A percentile compares a stretch with the other conserved stretches of the same genome.
phyloP scores from a whole-genome alignment of 371 early-diverging fungal species.

The Chytridiales sp. region DNA sequence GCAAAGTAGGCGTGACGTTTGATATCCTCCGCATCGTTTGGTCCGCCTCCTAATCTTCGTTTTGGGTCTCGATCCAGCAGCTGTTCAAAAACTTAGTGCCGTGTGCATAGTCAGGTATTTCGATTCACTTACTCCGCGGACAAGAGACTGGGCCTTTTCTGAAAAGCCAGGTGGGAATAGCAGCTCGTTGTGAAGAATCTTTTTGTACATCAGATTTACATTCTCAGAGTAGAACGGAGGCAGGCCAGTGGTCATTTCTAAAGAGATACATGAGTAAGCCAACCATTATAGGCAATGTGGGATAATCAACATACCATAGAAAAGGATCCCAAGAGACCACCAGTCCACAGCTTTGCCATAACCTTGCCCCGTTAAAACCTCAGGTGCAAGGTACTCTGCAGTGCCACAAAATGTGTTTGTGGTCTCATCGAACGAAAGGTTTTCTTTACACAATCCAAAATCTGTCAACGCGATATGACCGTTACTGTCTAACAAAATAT shows the following conservation, averaged over 20 bases:
- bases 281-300: no score
- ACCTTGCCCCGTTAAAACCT: conserved; percentile 87
- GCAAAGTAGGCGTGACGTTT: conserved; percentile 70
- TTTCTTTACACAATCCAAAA: conserved; percentile 71
- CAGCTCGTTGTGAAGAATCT: conserved; percentile 74
- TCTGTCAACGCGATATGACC: conserved; percentile 76
- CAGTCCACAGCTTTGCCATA: conserved; percentile 64
- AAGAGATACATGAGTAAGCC: no score
- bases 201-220: conserved; percentile 75
- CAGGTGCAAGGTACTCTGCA: conserved; percentile 94
- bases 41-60: conserved; percentile 61
- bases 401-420: conserved; percentile 88
- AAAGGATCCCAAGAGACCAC: conserved; percentile 62
- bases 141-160: conserved; percentile 55
- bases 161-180: conserved; percentile 69
- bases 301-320: conserved; percentile 40
- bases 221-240: conserved; percentile 82
- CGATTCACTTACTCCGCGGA: conserved; percentile 57
- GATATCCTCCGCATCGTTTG: conserved; percentile 59
- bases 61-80: conserved; percentile 67
- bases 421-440: conserved; percentile 35
- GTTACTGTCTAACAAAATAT: conserved; percentile 39
- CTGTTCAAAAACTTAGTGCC: conserved; percentile 30
- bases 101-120: no score
- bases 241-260: conserved; percentile 51